A percentile compares a stretch with the other conserved stretches of the same genome.
These are phyloP conservation scores for Colletotrichum graminicola DNA, from an alignment of 2,329 filamentous ascomycete species.

Conservation along the genomic window DNA sequence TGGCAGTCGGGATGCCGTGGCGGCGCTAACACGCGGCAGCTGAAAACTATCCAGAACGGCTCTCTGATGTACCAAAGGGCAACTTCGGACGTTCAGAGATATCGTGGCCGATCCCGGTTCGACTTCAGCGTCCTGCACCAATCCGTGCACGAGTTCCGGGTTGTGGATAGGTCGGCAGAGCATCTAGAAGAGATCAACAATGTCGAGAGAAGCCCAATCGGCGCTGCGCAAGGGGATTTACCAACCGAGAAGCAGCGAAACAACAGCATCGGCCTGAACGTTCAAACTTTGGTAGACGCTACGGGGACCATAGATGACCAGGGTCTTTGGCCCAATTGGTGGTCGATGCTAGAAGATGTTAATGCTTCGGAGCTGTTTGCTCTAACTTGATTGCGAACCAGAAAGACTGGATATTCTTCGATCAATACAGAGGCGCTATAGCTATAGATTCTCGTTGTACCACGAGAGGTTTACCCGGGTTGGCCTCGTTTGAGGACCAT, in stretches of 20 bases:
- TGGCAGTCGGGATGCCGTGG: not conserved
- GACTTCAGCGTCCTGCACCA: constrained; percentile 50
- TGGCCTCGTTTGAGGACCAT: no score
- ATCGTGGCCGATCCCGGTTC: constrained; percentile 46
- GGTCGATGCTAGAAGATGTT: constrained; percentile 41
- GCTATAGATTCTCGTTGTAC: not conserved
- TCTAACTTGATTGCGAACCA: not conserved
- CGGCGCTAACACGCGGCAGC: not conserved
- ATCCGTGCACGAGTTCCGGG: constrained; percentile 49
- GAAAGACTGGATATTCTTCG: not conserved
- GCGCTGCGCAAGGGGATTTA: not conserved
- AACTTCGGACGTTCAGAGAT: constrained; percentile 43
- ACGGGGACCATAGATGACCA: constrained; percentile 32
- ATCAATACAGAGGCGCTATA: not conserved
- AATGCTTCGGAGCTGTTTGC: constrained; percentile 30
- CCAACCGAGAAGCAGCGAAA: constrained; percentile 1
- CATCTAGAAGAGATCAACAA: constrained; percentile 49
- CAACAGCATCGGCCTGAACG: not conserved
- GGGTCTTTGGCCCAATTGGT: constrained; percentile 42
- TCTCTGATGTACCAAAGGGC: constrained; percentile 47
- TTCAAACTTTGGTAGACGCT: constrained; percentile 13
- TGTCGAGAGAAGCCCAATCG: constrained; percentile 40
- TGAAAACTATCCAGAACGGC: constrained; percentile 43
- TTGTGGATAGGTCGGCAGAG: constrained; percentile 49
- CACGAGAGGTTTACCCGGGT: no score